Conservation (phyloP, 805 yeast genomes). For the Sugiyamaella mastotermitis region DNA sequence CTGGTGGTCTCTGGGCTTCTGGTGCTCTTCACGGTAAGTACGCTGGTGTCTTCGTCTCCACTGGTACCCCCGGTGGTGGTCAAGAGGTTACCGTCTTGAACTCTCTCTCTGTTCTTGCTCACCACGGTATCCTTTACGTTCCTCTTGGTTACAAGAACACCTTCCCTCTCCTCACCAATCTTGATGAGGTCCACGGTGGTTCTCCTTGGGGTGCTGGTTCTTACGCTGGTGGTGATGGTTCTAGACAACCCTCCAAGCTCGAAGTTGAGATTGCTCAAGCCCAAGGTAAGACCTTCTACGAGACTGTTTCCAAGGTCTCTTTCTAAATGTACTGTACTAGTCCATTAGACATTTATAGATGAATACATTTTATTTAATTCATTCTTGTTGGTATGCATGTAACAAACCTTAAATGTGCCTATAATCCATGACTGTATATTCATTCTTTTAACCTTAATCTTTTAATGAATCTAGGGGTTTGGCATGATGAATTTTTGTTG, state of each 20-base stretch:
- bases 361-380: background rate
- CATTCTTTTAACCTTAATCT: too few relatives aligned
- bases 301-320: conserved; percentile 30
- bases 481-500: too few relatives aligned
- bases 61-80: conserved; percentile 74
- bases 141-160: conserved; percentile 68
- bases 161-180: conserved; percentile 48
- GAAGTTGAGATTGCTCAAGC: conserved; percentile 59
- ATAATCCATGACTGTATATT: too few relatives aligned
- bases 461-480: too few relatives aligned
- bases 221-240: conserved; percentile 70
- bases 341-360: background rate
- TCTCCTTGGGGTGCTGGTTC: conserved; percentile 89
- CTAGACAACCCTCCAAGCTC: conserved; percentile 57
- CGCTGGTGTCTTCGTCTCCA: conserved; percentile 67
- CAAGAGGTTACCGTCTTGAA: conserved; percentile 63
- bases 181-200: conserved; percentile 73
- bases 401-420: too few relatives aligned
- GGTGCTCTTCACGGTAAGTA: conserved; percentile 69
- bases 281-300: conserved; percentile 66
- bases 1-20: conserved; percentile 70
- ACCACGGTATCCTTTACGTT: conserved; percentile 72
- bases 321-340: conserved; percentile 1
- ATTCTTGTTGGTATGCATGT: too few relatives aligned
- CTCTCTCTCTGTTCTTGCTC: conserved; percentile 53